Conservation (phyloP, 1,284 basidiomycete species). For the Laetiporus sulphureus region DNA sequence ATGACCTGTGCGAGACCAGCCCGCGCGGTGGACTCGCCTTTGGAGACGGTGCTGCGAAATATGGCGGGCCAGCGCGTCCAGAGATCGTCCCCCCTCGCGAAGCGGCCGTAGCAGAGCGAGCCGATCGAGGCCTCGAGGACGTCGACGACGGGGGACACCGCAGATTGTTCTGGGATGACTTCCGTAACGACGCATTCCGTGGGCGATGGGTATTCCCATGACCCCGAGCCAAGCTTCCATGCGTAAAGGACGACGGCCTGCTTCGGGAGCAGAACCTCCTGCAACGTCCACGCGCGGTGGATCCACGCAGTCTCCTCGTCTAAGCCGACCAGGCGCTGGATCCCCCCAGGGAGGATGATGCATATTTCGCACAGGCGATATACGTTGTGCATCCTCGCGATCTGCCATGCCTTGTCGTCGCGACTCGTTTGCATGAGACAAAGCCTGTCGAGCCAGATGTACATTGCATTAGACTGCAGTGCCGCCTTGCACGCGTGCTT, state of each 20-base stretch:
- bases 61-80: background rate
- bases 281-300: slow-evolving; percentile 14
- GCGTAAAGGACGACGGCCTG: slow-evolving; percentile 8
- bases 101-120: background rate
- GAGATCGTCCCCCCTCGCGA: background rate
- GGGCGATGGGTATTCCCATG: slow-evolving; percentile 3
- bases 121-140: slow-evolving; percentile 8
- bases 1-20: background rate
- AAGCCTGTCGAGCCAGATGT: slow-evolving; percentile 14
- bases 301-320: slow-evolving; percentile 14
- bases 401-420: slow-evolving; percentile 15
- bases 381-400: slow-evolving; percentile 11
- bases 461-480: slow-evolving; percentile 2
- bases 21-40: background rate
- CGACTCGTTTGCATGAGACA: slow-evolving; percentile 12
- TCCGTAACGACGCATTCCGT: slow-evolving; percentile 5
- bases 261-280: slow-evolving; percentile 10
- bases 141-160: slow-evolving; percentile 7
- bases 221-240: slow-evolving; percentile 8
- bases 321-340: slow-evolving; percentile 9
- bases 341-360: slow-evolving; percentile 12
- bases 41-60: background rate
- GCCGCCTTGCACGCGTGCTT: slow-evolving; percentile 8
- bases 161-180: slow-evolving; percentile 8
- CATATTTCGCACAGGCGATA: slow-evolving; percentile 8